phyloP scores from a whole-genome alignment of 2,329 filamentous ascomycete genomes.

The Aphanocladium album region DNA sequence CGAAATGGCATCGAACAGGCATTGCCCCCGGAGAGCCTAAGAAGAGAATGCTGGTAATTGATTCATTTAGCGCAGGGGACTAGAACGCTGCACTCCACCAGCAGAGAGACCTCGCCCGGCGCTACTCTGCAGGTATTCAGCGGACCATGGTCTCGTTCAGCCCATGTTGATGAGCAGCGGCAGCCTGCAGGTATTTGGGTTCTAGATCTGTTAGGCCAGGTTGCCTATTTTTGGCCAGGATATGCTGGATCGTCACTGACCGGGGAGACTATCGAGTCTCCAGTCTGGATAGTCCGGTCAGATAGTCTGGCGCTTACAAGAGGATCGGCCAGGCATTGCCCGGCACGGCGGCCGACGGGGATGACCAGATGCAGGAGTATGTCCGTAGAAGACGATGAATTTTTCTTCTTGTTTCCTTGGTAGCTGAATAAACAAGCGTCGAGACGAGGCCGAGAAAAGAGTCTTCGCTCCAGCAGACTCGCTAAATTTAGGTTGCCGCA shows the following conservation, averaged over 20 bases:
- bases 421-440: neutral
- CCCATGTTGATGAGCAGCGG: neutral
- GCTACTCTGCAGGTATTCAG: constrained; percentile 1
- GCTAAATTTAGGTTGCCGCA: neutral
- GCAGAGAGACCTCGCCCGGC: neutral
- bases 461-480: neutral
- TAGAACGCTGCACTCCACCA: neutral
- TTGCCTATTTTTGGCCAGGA: neutral
- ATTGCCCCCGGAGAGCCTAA: too few species aligned
- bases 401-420: neutral
- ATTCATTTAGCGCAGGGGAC: neutral
- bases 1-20: too few species aligned
- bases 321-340: neutral
- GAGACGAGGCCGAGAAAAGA: too few species aligned
- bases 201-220: constrained; percentile 1
- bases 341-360: neutral
- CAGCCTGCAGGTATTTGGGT: too few species aligned
- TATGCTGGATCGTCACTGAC: neutral
- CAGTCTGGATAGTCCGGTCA: neutral
- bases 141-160: neutral
- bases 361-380: neutral
- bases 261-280: neutral
- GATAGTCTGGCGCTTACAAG: constrained; percentile 1
- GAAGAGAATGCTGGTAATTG: neutral
- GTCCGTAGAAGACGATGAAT: neutral